phyloP scores from a whole-genome alignment of 768 basidiomycete species.

The Hygrophorus pudorinus region DNA sequence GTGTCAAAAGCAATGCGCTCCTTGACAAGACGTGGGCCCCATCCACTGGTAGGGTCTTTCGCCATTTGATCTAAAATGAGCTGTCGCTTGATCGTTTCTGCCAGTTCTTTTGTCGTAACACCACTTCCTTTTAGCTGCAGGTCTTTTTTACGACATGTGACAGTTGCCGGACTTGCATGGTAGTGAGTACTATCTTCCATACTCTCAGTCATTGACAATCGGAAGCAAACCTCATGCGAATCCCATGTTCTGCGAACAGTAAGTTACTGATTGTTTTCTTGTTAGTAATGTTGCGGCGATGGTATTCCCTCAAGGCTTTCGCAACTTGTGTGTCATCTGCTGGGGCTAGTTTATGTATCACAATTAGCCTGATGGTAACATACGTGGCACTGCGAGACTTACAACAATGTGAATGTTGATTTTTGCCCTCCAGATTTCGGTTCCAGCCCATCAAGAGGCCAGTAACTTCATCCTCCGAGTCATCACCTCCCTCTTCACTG shows the following conservation, averaged over 20 bases:
- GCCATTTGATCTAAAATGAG: constrained; percentile 25
- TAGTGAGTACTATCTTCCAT: neutral
- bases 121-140: constrained; percentile 21
- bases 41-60: constrained; percentile 20
- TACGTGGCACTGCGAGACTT: constrained; percentile 6
- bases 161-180: constrained; percentile 17
- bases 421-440: constrained; percentile 18
- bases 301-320: constrained; percentile 15
- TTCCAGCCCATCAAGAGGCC: too few species aligned
- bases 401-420: constrained; percentile 22
- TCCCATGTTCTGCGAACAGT: constrained; percentile 19
- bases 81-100: constrained; percentile 20
- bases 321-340: constrained; percentile 15
- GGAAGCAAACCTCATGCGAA: constrained; percentile 19
- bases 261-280: constrained; percentile 15
- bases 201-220: neutral
- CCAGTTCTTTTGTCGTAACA: constrained; percentile 18
- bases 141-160: constrained; percentile 17
- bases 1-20: constrained; percentile 19
- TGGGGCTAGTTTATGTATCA: too few species aligned
- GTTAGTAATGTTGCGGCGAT: constrained; percentile 18
- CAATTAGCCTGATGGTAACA: constrained; percentile 15
- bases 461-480: too few species aligned
- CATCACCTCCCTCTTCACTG: too few species aligned
- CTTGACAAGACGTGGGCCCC: constrained; percentile 20